Conservation (phyloP, 768 basidiomycete genomes). For the Gyrodon lividus region DNA sequence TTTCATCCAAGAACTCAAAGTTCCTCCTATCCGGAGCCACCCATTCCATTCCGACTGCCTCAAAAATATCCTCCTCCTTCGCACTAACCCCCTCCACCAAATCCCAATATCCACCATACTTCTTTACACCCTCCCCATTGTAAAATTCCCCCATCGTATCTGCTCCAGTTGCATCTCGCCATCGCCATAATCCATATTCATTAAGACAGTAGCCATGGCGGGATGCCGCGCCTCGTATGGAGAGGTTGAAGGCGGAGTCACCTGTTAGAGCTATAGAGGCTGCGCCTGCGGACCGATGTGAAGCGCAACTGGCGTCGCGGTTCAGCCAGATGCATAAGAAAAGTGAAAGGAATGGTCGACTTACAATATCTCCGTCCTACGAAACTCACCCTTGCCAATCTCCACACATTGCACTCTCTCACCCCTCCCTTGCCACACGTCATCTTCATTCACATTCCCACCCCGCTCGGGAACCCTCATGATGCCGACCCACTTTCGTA, state of each 20-base stretch:
- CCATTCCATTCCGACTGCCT: conserved; percentile 27
- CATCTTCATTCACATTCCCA: conserved; percentile 6
- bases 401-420: conserved; percentile 26
- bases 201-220: conserved; percentile 50
- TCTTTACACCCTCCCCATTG: conserved; percentile 7
- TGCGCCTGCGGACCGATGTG: conserved; percentile 39
- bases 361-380: conserved; percentile 35
- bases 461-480: conserved; percentile 43
- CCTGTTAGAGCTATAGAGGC: conserved; percentile 57
- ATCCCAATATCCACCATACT: conserved; percentile 22
- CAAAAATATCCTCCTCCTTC: conserved; percentile 25
- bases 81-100: conserved; percentile 19
- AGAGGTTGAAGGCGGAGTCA: conserved; percentile 46
- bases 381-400: conserved; percentile 36
- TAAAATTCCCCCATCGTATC: background rate
- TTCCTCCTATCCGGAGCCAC: conserved; percentile 27
- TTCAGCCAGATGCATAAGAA: background rate
- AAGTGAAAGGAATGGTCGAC: background rate
- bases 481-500: conserved; percentile 51
- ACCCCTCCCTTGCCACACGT: conserved; percentile 29
- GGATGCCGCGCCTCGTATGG: conserved; percentile 42
- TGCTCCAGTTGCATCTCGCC: conserved; percentile 28
- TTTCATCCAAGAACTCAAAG: conserved; percentile 13
- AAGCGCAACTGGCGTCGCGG: conserved; percentile 16
- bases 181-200: conserved; percentile 66